These are phyloP conservation scores for Leccinum broughii DNA, from an alignment of 768 basidiomycete genomes.

Conservation along the genomic window DNA sequence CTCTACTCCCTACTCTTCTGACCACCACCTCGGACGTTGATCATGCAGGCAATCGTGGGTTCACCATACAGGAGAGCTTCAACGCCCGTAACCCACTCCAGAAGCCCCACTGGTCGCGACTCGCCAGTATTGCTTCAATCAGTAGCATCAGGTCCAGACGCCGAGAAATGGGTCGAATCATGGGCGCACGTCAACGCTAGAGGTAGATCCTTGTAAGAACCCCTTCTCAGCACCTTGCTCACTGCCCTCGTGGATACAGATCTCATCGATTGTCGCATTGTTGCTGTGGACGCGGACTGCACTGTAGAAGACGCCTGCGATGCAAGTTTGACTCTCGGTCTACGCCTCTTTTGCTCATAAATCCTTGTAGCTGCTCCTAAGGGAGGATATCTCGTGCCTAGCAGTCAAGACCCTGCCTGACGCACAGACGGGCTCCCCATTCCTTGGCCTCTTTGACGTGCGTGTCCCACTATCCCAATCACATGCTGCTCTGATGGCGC, in stretches of 20 bases:
- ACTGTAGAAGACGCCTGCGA: slow-evolving; percentile 85
- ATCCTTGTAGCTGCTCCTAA: slow-evolving; percentile 53
- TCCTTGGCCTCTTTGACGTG: slow-evolving; percentile 75
- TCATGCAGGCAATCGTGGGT: slow-evolving; percentile 18
- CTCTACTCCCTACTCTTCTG: slow-evolving; percentile 3
- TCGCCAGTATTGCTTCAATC: slow-evolving; percentile 19
- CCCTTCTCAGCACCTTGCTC: not conserved
- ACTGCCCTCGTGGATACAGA: slow-evolving; percentile 40
- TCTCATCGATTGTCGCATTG: slow-evolving; percentile 67
- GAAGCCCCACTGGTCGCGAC: slow-evolving; percentile 17
- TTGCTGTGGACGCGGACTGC: slow-evolving; percentile 65
- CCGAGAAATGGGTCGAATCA: slow-evolving; percentile 53
- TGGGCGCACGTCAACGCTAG: slow-evolving; percentile 59
- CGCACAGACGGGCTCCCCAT: slow-evolving; percentile 29
- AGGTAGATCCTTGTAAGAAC: slow-evolving; percentile 42
- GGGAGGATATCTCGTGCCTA: slow-evolving; percentile 63
- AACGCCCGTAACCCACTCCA: slow-evolving; percentile 15
- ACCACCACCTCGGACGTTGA: slow-evolving; percentile 2
- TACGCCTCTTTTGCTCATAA: slow-evolving; percentile 1
- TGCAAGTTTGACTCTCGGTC: slow-evolving; percentile 39
- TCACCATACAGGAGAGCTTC: slow-evolving; percentile 23
- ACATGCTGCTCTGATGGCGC: slow-evolving; percentile 5
- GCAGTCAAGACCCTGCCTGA: slow-evolving; percentile 47
- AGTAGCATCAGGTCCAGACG: slow-evolving; percentile 30
- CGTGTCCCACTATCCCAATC: slow-evolving; percentile 23